These are phyloP conservation scores for Poa pratensis DNA, from an alignment of 176 grass and related monocot genomes.

Conservation along the genomic window DNA sequence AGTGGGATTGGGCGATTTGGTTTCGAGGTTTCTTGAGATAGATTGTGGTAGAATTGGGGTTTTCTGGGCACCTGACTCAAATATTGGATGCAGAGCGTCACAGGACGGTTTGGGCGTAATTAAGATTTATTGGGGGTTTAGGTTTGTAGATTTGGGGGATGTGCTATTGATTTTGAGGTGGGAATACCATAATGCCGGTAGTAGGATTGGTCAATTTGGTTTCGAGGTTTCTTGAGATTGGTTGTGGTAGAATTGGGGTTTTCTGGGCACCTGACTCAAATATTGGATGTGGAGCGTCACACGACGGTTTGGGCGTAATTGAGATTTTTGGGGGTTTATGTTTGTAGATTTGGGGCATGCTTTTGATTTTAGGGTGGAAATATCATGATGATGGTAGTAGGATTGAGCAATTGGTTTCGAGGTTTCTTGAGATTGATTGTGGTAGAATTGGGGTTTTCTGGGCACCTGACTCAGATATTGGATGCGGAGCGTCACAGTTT, in stretches of 20 bases:
- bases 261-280: neutral
- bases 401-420: conserved; percentile 2
- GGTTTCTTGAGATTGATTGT: neutral
- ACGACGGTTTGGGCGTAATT: conserved; percentile 2
- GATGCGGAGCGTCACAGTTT: neutral
- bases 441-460: neutral
- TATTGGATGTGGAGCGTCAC: neutral
- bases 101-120: conserved; percentile 7
- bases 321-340: neutral
- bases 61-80: neutral
- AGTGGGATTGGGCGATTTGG: conserved; percentile 15
- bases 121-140: neutral
- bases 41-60: neutral
- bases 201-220: conserved; percentile 18
- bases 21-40: neutral
- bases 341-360: neutral
- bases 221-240: neutral
- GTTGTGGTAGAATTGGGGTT: neutral
- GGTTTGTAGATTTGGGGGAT: neutral
- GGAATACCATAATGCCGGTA: neutral
- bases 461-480: neutral
- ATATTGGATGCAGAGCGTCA: neutral
- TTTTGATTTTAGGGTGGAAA: neutral
- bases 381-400: neutral
- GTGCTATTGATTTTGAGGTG: neutral